A percentile compares a stretch with the other conserved stretches of the same genome.
phyloP scores from a whole-genome alignment of 805 yeast species.

The Wickerhamiella lipophila region DNA sequence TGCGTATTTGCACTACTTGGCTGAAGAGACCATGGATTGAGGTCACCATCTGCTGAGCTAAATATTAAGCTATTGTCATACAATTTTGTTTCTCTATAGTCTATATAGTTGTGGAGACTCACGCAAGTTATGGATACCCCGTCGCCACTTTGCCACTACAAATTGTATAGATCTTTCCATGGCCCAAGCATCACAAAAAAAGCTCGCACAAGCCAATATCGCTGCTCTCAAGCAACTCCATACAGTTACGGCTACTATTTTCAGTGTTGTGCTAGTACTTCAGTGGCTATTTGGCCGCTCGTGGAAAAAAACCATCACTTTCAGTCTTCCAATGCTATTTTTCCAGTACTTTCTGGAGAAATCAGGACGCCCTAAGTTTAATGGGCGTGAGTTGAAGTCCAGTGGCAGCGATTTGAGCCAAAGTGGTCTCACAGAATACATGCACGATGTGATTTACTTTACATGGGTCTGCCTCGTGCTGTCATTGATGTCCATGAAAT shows the following conservation, averaged over 20 bases:
- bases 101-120: too few relatives aligned
- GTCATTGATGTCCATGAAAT: constrained; percentile 45
- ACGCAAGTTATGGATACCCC: neutral
- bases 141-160: neutral
- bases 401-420: constrained; percentile 53
- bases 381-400: constrained; percentile 35
- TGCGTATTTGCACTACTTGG: constrained; percentile 85
- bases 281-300: constrained; percentile 37
- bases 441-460: constrained; percentile 56
- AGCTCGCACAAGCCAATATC: constrained; percentile 29
- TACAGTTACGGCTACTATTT: constrained; percentile 30
- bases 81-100: too few relatives aligned
- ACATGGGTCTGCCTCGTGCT: constrained; percentile 47
- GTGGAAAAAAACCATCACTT: constrained; percentile 33
- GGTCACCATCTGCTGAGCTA: too few relatives aligned
- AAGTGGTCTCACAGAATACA: constrained; percentile 55
- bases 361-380: constrained; percentile 47
- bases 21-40: constrained; percentile 29
- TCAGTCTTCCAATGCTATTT: constrained; percentile 33
- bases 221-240: constrained; percentile 27
- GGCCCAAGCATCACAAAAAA: constrained; percentile 37
- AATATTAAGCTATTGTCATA: too few relatives aligned
- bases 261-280: constrained; percentile 31
- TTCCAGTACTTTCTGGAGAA: constrained; percentile 44
- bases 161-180: constrained; percentile 13